Conservation (phyloP, 306 rosid genomes). For the Astragalus glycyphyllos region DNA sequence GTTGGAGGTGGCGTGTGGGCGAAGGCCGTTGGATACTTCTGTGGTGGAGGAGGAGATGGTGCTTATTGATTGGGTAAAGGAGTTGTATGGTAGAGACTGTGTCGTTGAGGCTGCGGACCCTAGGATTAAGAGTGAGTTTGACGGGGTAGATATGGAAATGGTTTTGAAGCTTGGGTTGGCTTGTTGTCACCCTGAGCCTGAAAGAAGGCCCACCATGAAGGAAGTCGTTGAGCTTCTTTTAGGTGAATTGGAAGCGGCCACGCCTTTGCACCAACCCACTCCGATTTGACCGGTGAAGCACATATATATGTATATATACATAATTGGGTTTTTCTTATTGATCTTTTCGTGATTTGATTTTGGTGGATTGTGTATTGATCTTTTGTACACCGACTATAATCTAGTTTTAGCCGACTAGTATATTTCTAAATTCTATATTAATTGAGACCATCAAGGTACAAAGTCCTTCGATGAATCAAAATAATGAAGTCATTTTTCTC, state of each 20-base stretch:
- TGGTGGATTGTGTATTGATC: constrained; percentile 1
- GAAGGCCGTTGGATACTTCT: constrained; percentile 67
- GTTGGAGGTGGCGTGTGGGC: constrained; percentile 81
- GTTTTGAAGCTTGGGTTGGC: constrained; percentile 80
- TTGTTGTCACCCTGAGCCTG: constrained; percentile 85
- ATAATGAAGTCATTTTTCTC: no score
- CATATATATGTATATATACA: no score
- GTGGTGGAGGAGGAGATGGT: constrained; percentile 69
- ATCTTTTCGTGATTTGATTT: neutral
- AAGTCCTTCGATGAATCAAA: no score
- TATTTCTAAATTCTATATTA: neutral
- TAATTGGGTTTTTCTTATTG: neutral
- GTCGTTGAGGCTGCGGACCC: constrained; percentile 61
- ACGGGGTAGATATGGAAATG: constrained; percentile 64
- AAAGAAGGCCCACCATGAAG: constrained; percentile 73
- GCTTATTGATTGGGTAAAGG: constrained; percentile 80
- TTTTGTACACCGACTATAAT: neutral
- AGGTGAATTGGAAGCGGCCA: constrained; percentile 15
- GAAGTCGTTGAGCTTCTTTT: constrained; percentile 70
- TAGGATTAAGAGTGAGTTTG: constrained; percentile 54
- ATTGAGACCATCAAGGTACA: no score
- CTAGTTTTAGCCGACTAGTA: neutral
- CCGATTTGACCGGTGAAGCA: constrained; percentile 38
- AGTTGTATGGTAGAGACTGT: constrained; percentile 53
- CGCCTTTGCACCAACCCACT: neutral